Percentiles rank a stretch among this genome's conserved stretches.
Conservation (phyloP, 75 land plant species). For the Azolla pinnata region DNA sequence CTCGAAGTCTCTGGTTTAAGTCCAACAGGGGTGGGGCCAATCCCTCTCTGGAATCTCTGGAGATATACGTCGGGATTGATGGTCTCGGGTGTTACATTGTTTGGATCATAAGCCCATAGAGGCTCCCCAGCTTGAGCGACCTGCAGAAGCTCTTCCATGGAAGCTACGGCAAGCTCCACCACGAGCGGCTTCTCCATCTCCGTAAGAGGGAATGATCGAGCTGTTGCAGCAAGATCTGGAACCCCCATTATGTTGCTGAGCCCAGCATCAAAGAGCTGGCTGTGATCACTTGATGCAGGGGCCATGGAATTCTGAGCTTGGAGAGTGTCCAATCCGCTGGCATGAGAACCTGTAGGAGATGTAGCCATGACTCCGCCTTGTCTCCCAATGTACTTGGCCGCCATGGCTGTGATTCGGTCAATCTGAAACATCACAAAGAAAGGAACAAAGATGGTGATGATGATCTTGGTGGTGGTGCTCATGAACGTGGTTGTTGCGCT, state of each 20-base stretch:
- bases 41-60: conserved; percentile 32
- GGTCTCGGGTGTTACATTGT: conserved; percentile 36
- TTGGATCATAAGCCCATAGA: conserved; percentile 40
- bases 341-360: too few relatives aligned
- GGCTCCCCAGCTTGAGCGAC: conserved; percentile 58
- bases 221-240: conserved; percentile 7
- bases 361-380: too few relatives aligned
- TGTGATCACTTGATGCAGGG: neutral
- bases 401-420: conserved; percentile 67
- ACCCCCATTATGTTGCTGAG: too few relatives aligned
- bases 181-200: conserved; percentile 45
- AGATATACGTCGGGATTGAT: conserved; percentile 51
- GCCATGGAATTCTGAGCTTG: neutral
- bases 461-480: too few relatives aligned
- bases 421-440: conserved; percentile 29
- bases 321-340: too few relatives aligned
- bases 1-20: conserved; percentile 49
- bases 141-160: conserved; percentile 72
- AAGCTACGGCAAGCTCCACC: conserved; percentile 58
- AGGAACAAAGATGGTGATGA: too few relatives aligned
- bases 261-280: neutral
- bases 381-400: conserved; percentile 73
- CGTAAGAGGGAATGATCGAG: conserved; percentile 20
- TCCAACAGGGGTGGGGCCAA: conserved; percentile 46
- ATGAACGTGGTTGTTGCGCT: too few relatives aligned